phyloP scores from a whole-genome alignment of 2,329 filamentous ascomycete genomes.

The Penicillium sp. region DNA sequence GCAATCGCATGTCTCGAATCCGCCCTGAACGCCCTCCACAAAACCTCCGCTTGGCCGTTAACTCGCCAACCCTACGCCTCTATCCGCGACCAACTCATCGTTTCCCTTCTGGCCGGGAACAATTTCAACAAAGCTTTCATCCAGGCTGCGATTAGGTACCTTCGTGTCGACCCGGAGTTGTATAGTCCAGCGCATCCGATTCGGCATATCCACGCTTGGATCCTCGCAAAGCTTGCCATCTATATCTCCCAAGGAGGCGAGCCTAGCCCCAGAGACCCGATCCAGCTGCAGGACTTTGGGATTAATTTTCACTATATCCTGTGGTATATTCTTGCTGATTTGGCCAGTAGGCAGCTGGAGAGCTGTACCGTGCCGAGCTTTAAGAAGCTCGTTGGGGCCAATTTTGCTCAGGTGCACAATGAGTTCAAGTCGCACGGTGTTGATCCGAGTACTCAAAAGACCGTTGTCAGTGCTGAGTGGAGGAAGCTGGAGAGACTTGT shows the following conservation, averaged over 20 bases:
- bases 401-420: conserved; percentile 28
- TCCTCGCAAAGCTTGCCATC: conserved; percentile 32
- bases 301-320: conserved; percentile 33
- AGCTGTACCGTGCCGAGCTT: conserved; percentile 34
- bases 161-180: conserved; percentile 52
- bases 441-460: conserved; percentile 25
- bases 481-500: conserved; percentile 48
- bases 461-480: conserved; percentile 42
- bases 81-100: conserved; percentile 54
- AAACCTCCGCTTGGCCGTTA: conserved; percentile 46
- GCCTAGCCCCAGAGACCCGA: conserved; percentile 14
- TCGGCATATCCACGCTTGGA: conserved; percentile 49
- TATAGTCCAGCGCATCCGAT: conserved; percentile 55
- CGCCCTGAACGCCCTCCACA: conserved; percentile 42
- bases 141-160: conserved; percentile 53
- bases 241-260: conserved; percentile 27
- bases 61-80: conserved; percentile 56
- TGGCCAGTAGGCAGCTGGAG: conserved; percentile 24
- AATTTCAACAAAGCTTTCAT: conserved; percentile 50
- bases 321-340: conserved; percentile 33
- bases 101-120: conserved; percentile 45
- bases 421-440: conserved; percentile 28
- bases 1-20: conserved; percentile 37
- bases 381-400: conserved; percentile 23
- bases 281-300: conserved; percentile 22